phyloP scores from a whole-genome alignment of 2,329 filamentous ascomycete genomes.

The Pseudocercospora pini-densiflorae region DNA sequence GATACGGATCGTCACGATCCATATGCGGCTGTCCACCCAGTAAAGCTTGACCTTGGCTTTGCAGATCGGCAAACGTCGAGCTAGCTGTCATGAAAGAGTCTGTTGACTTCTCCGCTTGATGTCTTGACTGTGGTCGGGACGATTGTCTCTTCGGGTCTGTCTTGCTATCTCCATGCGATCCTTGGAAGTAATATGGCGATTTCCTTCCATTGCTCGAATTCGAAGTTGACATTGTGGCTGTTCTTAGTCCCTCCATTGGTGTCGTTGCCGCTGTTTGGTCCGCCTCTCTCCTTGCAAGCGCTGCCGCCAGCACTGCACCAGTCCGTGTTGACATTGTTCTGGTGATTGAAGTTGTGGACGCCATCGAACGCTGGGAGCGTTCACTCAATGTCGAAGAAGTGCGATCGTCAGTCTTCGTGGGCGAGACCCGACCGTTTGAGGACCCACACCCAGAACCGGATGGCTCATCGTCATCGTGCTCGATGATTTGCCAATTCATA shows the following conservation, averaged over 20 bases:
- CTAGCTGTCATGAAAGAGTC: conserved; percentile 59
- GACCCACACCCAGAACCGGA: conserved; percentile 18
- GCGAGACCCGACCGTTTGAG: conserved; percentile 47
- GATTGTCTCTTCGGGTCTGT: conserved; percentile 7
- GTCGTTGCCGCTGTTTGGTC: conserved; percentile 16
- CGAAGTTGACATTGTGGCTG: conserved; percentile 33
- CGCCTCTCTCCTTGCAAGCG: conserved; percentile 25
- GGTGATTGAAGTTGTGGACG: conserved; percentile 49
- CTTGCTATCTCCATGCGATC: conserved; percentile 18
- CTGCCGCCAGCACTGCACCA: conserved; percentile 43
- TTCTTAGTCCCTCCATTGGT: conserved; percentile 26
- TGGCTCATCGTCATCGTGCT: conserved; percentile 24
- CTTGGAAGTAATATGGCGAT: conserved; percentile 35
- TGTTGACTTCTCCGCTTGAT: conserved; percentile 26
- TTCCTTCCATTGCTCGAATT: conserved; percentile 42
- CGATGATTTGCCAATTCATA: conserved; percentile 37
- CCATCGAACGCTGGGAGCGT: conserved; percentile 49
- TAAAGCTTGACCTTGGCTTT: conserved; percentile 58
- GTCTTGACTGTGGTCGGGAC: conserved; percentile 15
- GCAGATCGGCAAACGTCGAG: conserved; percentile 54
- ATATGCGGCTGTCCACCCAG: conserved; percentile 49
- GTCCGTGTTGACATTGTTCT: conserved; percentile 53
- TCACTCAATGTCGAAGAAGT: conserved; percentile 63
- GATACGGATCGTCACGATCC: conserved; percentile 41
- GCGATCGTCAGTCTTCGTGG: conserved; percentile 59